phyloP scores from a whole-genome alignment of 23 red algal genomes.

The Gracilaria domingensis region DNA sequence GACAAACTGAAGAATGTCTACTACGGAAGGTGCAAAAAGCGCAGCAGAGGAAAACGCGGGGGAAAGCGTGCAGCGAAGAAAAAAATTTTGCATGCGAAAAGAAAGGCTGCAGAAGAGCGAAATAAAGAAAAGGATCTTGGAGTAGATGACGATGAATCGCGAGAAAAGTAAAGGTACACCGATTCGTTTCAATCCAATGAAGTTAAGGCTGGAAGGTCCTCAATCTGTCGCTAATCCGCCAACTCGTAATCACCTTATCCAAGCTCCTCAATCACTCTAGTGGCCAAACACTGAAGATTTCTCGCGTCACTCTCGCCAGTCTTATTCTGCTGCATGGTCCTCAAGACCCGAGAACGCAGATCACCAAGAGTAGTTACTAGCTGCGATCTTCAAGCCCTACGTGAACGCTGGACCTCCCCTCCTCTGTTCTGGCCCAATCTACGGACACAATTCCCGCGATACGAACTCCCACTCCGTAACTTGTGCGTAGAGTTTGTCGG shows the following conservation, averaged over 20 bases:
- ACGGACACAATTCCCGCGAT: slow-evolving; percentile 60
- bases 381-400: slow-evolving; percentile 66
- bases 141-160: too few species aligned
- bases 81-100: not conserved
- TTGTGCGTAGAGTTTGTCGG: slow-evolving; percentile 33
- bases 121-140: too few species aligned
- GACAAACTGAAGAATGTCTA: not conserved
- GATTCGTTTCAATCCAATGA: too few species aligned
- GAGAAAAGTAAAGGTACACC: too few species aligned
- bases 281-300: slow-evolving; percentile 50
- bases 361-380: slow-evolving; percentile 51
- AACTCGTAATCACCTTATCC: not conserved
- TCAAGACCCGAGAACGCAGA: not conserved
- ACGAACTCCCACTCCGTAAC: slow-evolving; percentile 61
- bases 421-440: slow-evolving; percentile 54
- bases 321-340: not conserved
- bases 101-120: too few species aligned
- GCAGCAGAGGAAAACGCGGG: not conserved
- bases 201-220: too few species aligned
- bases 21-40: not conserved
- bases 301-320: slow-evolving; percentile 42
- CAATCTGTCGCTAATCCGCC: too few species aligned
- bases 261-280: slow-evolving; percentile 25
- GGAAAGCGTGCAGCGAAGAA: not conserved
- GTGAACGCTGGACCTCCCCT: slow-evolving; percentile 27